Evolutionary conservation across 768 basidiomycete species (phyloP), one percentile per base, ranked within the genome.

Genomic region (Boletus tomentosulus): DNA sequence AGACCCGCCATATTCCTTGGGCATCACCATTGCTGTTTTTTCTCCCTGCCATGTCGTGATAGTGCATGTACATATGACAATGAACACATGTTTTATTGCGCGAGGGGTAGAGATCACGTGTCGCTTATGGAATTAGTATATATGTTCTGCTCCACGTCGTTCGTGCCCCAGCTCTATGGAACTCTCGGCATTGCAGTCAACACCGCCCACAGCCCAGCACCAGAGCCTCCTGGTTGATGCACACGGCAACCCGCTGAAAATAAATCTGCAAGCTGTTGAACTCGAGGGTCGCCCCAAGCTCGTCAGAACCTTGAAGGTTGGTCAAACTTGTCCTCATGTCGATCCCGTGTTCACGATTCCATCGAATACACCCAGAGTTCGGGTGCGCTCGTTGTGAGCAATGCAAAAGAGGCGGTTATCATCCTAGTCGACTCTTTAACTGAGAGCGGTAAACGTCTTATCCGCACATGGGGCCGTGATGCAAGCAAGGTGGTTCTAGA

Each of bases 191-290:
- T 50, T 54, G 46, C 51, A 53, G 28, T 59, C 50, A 8, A 56
- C 65, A 25, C 63, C 45, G 24, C 19, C 55, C 38, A 51, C 35
- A 13, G 31, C 33, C 34, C 61, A 63, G 37, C 53, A 34, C n/a
- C 54, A 53, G 44, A 62, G 47, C 13, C 60, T 79, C 35, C 78
- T 81, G 60, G 63, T 67, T 5, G 70, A 76, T 53, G 53, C 63
- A 1, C 70, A 75, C 54, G 78, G 76, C 0, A 65, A 62, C 16
- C 72, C 78, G 3, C 63, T 85, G 50, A 75, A 67, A 7, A 63
- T 87, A 15, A 86, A 82, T 58, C 73, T 84, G 0, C 83, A 86
- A 60, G 79, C 83, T 12, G 76, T 77, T 10, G 79, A 78, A 22
- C 76, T 84, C 19, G 57, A 63, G 42, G 68, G 69, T 34, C 77